A percentile compares a stretch with the other conserved stretches of the same genome.
phyloP scores from a whole-genome alignment of 306 rosid genomes.

The Crotalaria pallida region DNA sequence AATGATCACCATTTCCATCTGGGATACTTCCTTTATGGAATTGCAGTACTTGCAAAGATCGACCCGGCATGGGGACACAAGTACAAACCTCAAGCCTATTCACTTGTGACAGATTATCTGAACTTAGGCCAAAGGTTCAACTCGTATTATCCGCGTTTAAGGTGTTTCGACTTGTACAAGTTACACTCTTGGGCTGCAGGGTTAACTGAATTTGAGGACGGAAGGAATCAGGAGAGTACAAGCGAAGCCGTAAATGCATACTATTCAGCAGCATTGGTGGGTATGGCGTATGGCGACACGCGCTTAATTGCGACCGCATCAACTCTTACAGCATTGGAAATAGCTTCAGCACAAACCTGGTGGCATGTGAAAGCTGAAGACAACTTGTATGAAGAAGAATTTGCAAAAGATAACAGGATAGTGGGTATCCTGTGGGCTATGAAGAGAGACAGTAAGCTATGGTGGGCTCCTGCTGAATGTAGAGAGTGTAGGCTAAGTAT shows the following conservation, averaged over 20 bases:
- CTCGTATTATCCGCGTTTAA: conserved; percentile 48
- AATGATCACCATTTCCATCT: conserved; percentile 90
- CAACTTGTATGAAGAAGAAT: conserved; percentile 47
- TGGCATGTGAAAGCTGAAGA: conserved; percentile 64
- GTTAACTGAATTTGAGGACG: conserved; percentile 68
- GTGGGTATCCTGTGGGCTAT: conserved; percentile 79
- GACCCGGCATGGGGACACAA: conserved; percentile 78
- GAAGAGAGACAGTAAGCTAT: conserved; percentile 71
- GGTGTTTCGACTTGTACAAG: conserved; percentile 72
- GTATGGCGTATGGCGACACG: conserved; percentile 68
- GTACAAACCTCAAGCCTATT: conserved; percentile 60
- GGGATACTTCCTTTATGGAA: conserved; percentile 79
- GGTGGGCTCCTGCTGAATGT: conserved; percentile 82
- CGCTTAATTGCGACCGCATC: conserved; percentile 59
- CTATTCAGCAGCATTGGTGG: conserved; percentile 74
- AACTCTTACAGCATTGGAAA: conserved; percentile 58
- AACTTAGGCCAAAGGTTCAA: conserved; percentile 43
- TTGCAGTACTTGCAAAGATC: conserved; percentile 75
- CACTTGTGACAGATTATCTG: conserved; percentile 61
- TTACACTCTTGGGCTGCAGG: conserved; percentile 94
- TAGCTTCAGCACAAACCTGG: conserved; percentile 69
- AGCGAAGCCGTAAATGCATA: conserved; percentile 89
- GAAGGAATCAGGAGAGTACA: conserved; percentile 85
- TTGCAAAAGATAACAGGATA: conserved; percentile 48
- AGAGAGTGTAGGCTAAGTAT: conserved; percentile 75